phyloP scores from a whole-genome alignment of 495 filamentous ascomycete genomes.

The Penicillium cataractarum region DNA sequence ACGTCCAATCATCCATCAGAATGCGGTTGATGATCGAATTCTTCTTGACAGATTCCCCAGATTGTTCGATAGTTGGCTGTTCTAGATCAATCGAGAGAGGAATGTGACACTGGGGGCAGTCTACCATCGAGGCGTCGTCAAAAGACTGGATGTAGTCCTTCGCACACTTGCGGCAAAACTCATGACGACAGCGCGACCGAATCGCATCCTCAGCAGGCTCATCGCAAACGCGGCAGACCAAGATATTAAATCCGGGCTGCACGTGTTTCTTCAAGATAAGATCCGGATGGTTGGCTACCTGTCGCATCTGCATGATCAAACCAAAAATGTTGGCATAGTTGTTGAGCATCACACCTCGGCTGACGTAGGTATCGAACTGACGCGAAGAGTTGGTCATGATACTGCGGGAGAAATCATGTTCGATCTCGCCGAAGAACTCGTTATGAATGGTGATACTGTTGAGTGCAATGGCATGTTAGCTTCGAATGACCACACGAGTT shows the following conservation, averaged over 20 bases:
- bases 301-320: conserved; percentile 96
- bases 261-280: conserved; percentile 85
- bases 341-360: conserved; percentile 90
- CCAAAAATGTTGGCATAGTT: conserved; percentile 87
- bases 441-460: conserved; percentile 75
- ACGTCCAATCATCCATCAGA: conserved; percentile 96
- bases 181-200: conserved; percentile 86
- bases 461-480: neutral
- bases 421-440: conserved; percentile 93
- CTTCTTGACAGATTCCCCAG: conserved; percentile 82
- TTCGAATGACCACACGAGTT: neutral
- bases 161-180: conserved; percentile 90
- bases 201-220: conserved; percentile 94
- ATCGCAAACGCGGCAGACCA: conserved; percentile 93
- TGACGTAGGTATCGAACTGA: conserved; percentile 93
- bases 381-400: conserved; percentile 90
- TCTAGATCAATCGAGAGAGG: conserved; percentile 86
- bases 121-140: conserved; percentile 61
- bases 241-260: conserved; percentile 83
- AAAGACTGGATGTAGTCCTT: conserved; percentile 80
- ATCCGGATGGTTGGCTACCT: conserved; percentile 94
- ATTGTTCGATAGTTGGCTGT: conserved; percentile 90
- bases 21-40: conserved; percentile 96
- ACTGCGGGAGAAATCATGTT: conserved; percentile 90
- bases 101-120: conserved; percentile 94